These are phyloP conservation scores for Alternaria incomplexa DNA, from an alignment of 2,329 filamentous ascomycete genomes.

Conservation along the genomic window DNA sequence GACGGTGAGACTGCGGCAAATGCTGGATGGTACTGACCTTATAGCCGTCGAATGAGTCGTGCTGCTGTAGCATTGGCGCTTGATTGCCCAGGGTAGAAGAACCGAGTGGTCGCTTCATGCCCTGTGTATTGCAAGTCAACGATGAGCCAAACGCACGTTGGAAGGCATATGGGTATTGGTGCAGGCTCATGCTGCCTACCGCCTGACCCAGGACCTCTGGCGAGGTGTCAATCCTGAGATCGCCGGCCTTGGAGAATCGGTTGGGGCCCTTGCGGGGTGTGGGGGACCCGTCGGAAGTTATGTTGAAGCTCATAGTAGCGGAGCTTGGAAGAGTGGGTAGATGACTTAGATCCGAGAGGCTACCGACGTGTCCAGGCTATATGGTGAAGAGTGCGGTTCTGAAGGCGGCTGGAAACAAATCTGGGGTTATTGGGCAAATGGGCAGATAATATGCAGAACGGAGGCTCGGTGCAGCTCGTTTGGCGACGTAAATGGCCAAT, in stretches of 20 bases:
- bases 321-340: conserved; percentile 30
- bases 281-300: conserved; percentile 51
- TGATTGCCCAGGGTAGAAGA: conserved; percentile 46
- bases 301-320: conserved; percentile 46
- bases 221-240: conserved; percentile 43
- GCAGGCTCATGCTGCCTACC: conserved; percentile 40
- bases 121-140: conserved; percentile 47
- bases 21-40: conserved; percentile 35
- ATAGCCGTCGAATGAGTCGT: conserved; percentile 30
- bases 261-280: conserved; percentile 47
- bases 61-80: conserved; percentile 21
- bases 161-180: conserved; percentile 24
- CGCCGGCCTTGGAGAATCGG: conserved; percentile 39
- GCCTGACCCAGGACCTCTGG: conserved; percentile 42
- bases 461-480: conserved; percentile 29
- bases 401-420: conserved; percentile 14
- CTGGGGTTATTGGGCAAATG: conserved; percentile 36
- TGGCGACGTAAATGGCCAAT: conserved; percentile 46
- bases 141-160: conserved; percentile 28
- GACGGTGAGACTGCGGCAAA: background rate
- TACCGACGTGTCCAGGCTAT: conserved; percentile 6
- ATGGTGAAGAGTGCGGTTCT: conserved; percentile 3
- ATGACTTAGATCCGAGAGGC: conserved; percentile 44
- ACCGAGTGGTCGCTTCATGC: conserved; percentile 48
- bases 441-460: conserved; percentile 46